phyloP scores from a whole-genome alignment of 805 yeast genomes.

The Vanderwaltozyma tropicalis region DNA sequence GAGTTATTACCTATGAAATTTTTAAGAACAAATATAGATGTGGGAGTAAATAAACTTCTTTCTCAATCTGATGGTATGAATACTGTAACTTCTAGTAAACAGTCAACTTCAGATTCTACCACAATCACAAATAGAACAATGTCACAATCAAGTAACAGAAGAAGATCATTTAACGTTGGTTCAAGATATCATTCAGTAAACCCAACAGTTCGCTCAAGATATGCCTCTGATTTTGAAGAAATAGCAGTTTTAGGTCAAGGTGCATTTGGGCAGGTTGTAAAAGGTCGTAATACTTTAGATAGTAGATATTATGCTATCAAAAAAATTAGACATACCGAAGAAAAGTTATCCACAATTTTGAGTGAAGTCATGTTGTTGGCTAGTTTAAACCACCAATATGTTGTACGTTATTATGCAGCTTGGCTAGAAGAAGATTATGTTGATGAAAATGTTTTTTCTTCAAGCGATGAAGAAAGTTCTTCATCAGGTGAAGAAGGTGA shows the following conservation, averaged over 20 bases:
- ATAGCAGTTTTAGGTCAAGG: constrained; percentile 86
- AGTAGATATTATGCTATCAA: constrained; percentile 93
- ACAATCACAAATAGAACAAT: constrained; percentile 11
- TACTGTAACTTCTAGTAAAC: constrained; percentile 2
- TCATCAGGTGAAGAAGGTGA: constrained; percentile 15
- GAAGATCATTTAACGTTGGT: constrained; percentile 35
- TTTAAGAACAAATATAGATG: constrained; percentile 58
- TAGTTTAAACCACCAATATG: constrained; percentile 86
- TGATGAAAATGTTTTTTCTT: constrained; percentile 29
- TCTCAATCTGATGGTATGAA: constrained; percentile 7
- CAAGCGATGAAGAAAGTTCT: constrained; percentile 23
- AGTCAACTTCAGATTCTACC: constrained; percentile 6
- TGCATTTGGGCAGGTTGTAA: constrained; percentile 97
- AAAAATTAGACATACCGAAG: constrained; percentile 74
- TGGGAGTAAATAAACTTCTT: constrained; percentile 21
- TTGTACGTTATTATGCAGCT: constrained; percentile 91
- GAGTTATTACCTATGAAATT: constrained; percentile 80
- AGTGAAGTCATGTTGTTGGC: constrained; percentile 91
- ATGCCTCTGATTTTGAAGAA: constrained; percentile 90
- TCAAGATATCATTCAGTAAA: constrained; percentile 28
- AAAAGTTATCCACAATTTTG: constrained; percentile 67
- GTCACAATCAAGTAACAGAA: constrained; percentile 21
- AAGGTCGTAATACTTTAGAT: constrained; percentile 85
- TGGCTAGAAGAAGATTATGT: constrained; percentile 79
- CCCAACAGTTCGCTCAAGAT: constrained; percentile 47